phyloP scores from a whole-genome alignment of 306 rosid species.

The Senna siamea region DNA sequence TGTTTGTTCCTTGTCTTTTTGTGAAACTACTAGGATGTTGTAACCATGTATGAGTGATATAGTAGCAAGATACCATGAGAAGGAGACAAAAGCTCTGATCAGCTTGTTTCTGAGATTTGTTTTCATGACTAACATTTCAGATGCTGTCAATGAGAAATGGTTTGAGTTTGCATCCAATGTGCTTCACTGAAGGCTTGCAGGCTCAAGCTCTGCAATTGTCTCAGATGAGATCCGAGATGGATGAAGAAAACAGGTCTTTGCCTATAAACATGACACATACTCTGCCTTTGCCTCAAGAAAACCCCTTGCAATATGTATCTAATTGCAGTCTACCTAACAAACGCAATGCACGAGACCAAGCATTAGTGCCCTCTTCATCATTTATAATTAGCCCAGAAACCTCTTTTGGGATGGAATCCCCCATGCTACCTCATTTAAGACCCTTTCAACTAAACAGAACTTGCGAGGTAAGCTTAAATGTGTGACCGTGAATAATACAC shows the following conservation, averaged over 20 bases:
- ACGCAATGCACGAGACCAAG: constrained; percentile 48
- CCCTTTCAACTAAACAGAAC: constrained; percentile 52
- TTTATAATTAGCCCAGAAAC: constrained; percentile 51
- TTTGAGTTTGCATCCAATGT: constrained; percentile 77
- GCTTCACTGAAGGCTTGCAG: constrained; percentile 64
- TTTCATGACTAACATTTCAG: constrained; percentile 51
- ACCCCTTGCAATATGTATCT: constrained; percentile 51
- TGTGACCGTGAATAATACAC: neutral
- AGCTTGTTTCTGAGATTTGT: constrained; percentile 14
- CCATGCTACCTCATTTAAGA: constrained; percentile 50
- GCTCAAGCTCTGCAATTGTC: constrained; percentile 60
- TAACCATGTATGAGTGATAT: neutral
- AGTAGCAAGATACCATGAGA: neutral
- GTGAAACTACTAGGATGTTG: neutral
- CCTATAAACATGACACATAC: constrained; percentile 53
- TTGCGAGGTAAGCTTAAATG: constrained; percentile 59
- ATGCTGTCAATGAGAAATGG: constrained; percentile 92
- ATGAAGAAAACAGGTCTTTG: constrained; percentile 60
- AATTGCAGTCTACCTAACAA: constrained; percentile 45
- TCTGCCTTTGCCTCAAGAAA: constrained; percentile 58
- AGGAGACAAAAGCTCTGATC: neutral
- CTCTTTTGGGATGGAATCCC: constrained; percentile 54
- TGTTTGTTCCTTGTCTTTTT: neutral
- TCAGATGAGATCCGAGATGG: constrained; percentile 55
- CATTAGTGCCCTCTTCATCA: constrained; percentile 52